Conservation (phyloP, 2,329 filamentous ascomycete species). For the Colletotrichum sp. region DNA sequence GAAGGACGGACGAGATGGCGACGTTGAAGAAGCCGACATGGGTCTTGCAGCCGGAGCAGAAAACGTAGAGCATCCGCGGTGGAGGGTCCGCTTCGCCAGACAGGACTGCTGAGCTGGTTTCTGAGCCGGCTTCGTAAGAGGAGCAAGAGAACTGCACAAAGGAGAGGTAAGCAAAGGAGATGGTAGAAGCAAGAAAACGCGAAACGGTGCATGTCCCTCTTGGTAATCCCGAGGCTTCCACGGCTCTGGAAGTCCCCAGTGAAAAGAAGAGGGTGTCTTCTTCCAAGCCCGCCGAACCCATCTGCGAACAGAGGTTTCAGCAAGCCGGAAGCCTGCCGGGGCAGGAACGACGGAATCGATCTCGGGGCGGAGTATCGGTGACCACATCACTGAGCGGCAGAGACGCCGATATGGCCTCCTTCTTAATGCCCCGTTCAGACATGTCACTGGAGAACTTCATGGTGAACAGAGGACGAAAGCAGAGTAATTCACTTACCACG, state of each 20-base stretch:
- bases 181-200: constrained; percentile 24
- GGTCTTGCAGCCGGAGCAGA: constrained; percentile 49
- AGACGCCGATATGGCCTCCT: constrained; percentile 60
- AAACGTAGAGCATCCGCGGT: constrained; percentile 41
- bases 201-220: constrained; percentile 49
- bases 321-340: neutral
- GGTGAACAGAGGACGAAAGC: constrained; percentile 12
- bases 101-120: constrained; percentile 31
- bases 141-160: constrained; percentile 42
- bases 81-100: constrained; percentile 9
- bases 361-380: constrained; percentile 75
- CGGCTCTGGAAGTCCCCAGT: constrained; percentile 52
- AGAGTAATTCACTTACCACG: constrained; percentile 36
- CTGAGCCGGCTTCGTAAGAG: constrained; percentile 32
- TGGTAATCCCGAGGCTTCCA: constrained; percentile 53
- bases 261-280: constrained; percentile 45
- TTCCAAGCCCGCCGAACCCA: constrained; percentile 43
- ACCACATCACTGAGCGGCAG: constrained; percentile 57
- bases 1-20: constrained; percentile 48
- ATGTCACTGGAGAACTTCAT: neutral
- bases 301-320: constrained; percentile 26
- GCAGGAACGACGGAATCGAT: constrained; percentile 44
- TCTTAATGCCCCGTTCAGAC: constrained; percentile 54
- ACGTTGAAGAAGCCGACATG: constrained; percentile 55
- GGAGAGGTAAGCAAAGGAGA: neutral